phyloP scores from a whole-genome alignment of 192 early-diverging fungal species.

The Gonapodya prolifera region DNA sequence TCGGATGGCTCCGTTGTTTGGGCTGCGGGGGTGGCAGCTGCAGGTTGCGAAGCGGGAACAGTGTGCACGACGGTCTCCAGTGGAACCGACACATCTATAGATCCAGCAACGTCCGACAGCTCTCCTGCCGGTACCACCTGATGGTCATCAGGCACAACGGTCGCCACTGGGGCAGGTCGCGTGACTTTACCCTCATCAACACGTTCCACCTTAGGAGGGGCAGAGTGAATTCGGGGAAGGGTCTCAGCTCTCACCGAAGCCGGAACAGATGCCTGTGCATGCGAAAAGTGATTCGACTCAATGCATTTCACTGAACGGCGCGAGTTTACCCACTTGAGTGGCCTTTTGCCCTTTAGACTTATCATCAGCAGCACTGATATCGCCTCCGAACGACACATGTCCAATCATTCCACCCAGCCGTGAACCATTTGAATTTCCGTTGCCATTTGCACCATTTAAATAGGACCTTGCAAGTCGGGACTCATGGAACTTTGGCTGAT shows the following conservation, averaged over 20 bases:
- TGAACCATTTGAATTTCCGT: neutral
- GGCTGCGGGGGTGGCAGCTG: neutral
- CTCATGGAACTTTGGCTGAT: neutral
- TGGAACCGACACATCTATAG: neutral
- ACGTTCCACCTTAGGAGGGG: neutral
- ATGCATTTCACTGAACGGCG: neutral
- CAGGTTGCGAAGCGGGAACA: neutral
- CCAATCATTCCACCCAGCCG: neutral
- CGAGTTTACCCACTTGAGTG: neutral
- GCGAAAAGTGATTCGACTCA: no score
- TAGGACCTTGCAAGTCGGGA: neutral
- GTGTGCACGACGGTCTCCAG: neutral
- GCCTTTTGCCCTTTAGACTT: no score
- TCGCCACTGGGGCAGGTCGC: neutral
- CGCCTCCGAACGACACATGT: neutral
- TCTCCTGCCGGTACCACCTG: neutral
- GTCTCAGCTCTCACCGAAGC: neutral
- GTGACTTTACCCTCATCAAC: neutral
- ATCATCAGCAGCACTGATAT: no score
- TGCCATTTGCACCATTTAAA: neutral
- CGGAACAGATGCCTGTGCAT: neutral
- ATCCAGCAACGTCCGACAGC: no score
- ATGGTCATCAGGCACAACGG: neutral
- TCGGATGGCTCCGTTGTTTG: neutral
- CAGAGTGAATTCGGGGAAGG: neutral